Base-by-base conservation (phyloP, 192 early-diverging fungal species). In the Jimgerdemannia lactiflua region DNA sequence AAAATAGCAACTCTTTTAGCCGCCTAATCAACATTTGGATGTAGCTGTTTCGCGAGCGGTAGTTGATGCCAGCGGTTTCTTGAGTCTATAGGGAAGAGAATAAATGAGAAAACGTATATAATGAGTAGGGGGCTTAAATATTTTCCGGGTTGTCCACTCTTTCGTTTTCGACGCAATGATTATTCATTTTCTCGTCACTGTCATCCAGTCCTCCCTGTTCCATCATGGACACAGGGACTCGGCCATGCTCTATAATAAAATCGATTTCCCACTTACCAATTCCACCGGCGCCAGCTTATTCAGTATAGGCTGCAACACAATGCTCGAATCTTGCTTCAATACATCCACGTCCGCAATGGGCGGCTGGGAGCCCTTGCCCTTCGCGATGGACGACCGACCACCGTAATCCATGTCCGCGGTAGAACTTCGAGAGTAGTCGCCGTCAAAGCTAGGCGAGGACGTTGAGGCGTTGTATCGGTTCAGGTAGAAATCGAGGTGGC, bases 401-500 rank as follows among this genome's bases (percentile, higher is more conserved):
- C 39, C 67, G 39, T 69, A 42, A 69, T 69, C 67, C 67, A 69
- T 40, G 41, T 6, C 10, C 67, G 41, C 6, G 9, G 67, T 39
- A 69, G 41, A 42, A 17, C 76, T 76, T 2, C 80, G 71, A 17
- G 80, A 82, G 11, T 54, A 41, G 9, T 75, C 74, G 64, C 71
- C 8, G 41, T 77, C 77, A 20, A 76, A 3, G 69, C 78, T 71
- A 69, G 17, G 10, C 17, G 74, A 4, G 18, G 65, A 40, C 14
- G 54, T 54, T 11, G 65, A 39, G n/a, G 65, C 49, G 49, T 82
- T 71, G 69, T 82, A 82, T 39, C 78, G 80, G 17, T 72, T 71
- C 41, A 87, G 64, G 74, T 87, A 92, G 72, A 86, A 89, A 49
- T 90, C 84, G 71, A 94, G 77, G 74, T 94, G 93, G 4, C 91